Percentiles rank a stretch among this genome's conserved stretches.
Evolutionary conservation across 768 basidiomycete genomes (phyloP).

Genomic region (Tremella yokohamensis): DNA sequence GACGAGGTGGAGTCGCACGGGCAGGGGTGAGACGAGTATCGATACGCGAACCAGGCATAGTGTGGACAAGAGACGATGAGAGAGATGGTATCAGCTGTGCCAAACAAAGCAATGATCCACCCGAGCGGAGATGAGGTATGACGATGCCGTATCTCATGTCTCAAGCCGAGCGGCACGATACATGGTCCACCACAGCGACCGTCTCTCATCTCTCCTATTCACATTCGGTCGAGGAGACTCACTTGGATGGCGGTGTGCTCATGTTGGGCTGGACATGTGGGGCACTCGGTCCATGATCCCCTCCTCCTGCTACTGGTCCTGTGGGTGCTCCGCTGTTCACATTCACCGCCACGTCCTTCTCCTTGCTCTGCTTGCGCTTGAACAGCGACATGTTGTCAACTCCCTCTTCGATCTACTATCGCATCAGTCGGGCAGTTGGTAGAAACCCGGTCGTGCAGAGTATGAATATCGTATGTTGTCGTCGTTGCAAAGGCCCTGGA

Average conservation of each 20-base stretch:
- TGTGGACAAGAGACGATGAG: background rate
- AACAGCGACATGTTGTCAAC: constrained; percentile 34
- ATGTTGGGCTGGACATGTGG: too few species aligned
- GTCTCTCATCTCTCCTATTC: background rate
- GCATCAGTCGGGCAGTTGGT: background rate
- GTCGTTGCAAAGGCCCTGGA: too few species aligned
- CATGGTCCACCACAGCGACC: background rate
- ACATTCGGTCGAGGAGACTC: background rate
- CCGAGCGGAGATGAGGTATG: background rate
- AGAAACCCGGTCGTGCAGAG: too few species aligned
- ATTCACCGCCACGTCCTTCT: constrained; percentile 30
- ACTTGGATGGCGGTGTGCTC: background rate
- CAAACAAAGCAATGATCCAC: too few species aligned
- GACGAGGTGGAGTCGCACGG: background rate
- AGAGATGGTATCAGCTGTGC: background rate
- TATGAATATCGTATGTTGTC: too few species aligned
- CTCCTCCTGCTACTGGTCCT: too few species aligned
- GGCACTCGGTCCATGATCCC: too few species aligned
- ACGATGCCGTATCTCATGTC: background rate
- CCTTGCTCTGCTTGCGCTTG: constrained; percentile 45
- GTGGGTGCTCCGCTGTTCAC: constrained; percentile 1
- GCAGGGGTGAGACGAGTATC: background rate
- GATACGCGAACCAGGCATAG: background rate
- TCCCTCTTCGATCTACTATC: background rate
- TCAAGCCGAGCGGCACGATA: background rate